A percentile compares a stretch with the other conserved stretches of the same genome.
Conservation (phyloP, 441 rosid species). For the Raphanus hybrid region DNA sequence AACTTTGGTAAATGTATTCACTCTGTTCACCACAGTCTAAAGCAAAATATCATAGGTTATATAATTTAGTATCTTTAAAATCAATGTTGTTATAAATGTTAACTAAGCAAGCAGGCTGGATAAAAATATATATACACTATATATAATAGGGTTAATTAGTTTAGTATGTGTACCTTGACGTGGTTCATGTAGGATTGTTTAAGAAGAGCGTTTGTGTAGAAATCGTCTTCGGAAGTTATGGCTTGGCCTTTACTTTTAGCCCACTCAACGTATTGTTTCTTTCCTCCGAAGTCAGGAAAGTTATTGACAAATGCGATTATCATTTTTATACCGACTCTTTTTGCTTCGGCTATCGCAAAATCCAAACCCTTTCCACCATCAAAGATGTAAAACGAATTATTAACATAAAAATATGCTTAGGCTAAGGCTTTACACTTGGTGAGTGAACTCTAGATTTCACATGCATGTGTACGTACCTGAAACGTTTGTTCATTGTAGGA, state of each 20-base stretch:
- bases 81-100: not conserved
- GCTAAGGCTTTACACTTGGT: not conserved
- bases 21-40: constrained; percentile 11
- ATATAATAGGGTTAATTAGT: not conserved
- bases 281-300: constrained; percentile 11
- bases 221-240: not conserved
- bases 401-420: not conserved
- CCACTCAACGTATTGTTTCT: not conserved
- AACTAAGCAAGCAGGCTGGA: not conserved
- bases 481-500: constrained; percentile 8
- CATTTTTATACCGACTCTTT: constrained; percentile 4
- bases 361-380: constrained; percentile 11
- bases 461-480: not conserved
- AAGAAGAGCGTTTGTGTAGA: constrained; percentile 8
- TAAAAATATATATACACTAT: not conserved
- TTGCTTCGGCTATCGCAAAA: not conserved
- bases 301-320: constrained; percentile 6
- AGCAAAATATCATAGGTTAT: constrained; percentile 1
- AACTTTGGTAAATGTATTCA: not conserved
- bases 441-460: not conserved
- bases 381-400: not conserved
- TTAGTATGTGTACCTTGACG: constrained; percentile 2
- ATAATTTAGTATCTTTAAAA: not conserved
- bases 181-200: constrained; percentile 1
- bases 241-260: constrained; percentile 3